Conservation (phyloP, 306 rosid genomes). For the Rosa persica region DNA sequence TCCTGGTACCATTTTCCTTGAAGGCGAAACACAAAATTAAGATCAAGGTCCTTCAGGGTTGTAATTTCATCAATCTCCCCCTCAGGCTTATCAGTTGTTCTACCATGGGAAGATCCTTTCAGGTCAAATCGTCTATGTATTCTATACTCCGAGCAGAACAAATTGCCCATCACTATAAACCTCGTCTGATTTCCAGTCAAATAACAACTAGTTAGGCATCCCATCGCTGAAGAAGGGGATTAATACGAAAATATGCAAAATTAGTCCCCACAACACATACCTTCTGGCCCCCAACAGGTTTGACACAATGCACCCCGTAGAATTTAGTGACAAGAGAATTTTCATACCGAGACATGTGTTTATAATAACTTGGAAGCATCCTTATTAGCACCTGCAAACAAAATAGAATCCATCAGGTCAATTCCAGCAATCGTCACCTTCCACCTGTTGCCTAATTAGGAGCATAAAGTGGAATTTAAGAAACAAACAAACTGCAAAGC, state of each 20-base stretch:
- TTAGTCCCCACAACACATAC: constrained; percentile 31
- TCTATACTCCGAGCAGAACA: constrained; percentile 93
- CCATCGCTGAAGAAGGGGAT: neutral
- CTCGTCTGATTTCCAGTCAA: constrained; percentile 60
- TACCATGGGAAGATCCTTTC: constrained; percentile 95
- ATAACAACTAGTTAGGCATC: constrained; percentile 8
- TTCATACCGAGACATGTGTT: constrained; percentile 63
- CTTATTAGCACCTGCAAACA: constrained; percentile 77
- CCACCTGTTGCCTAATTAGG: neutral
- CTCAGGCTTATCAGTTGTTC: constrained; percentile 71
- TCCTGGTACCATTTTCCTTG: constrained; percentile 64
- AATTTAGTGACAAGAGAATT: constrained; percentile 91
- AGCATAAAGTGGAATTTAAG: neutral
- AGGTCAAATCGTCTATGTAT: constrained; percentile 93
- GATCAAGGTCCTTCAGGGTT: constrained; percentile 95
- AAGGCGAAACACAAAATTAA: constrained; percentile 82
- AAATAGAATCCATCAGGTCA: constrained; percentile 18
- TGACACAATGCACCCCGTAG: constrained; percentile 95
- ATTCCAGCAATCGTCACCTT: neutral
- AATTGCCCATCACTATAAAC: constrained; percentile 98
- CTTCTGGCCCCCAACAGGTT: constrained; percentile 93
- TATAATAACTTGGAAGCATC: constrained; percentile 84
- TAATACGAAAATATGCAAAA: neutral
- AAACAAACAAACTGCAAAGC: neutral
- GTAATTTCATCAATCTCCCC: constrained; percentile 97